Evolutionary conservation across 1,139 yeast genomes (phyloP), one percentile per base, ranked within the genome.

Genomic region (Arxiozyma heterogenica): DNA sequence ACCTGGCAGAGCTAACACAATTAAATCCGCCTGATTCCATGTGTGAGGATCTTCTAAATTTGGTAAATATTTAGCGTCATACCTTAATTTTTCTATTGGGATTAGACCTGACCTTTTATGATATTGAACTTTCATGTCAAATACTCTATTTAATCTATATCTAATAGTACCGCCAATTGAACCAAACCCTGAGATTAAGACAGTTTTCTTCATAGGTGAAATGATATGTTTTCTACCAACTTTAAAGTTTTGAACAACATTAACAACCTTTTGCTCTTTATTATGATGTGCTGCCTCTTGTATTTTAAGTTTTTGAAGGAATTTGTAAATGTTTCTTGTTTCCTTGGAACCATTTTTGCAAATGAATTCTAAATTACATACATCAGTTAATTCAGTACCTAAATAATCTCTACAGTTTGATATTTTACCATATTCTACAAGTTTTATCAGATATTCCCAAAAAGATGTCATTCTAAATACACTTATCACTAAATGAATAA

Each of bases 181-280:
- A 1, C 96, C 96, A 63, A 87, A 83, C 0, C 95, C 96, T 2
- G 86, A 80, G 47, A 88, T 77, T 5, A 86, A 82, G 1, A 76
- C 91, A 41, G 73, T 71, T 61, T 83, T 85, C 47, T 81, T 82
- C 7, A 71, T 69, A 9, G 90, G 90, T 18, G 80, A 77, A 54
- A 75, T 74, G 27, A 76, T 68, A 23, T 62, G 53, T 59, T 82
- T 70, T 9, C 75, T 78, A 30, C 86, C 87, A 51, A 70, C 77
- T 75, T 50, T 79, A 75, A 62, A 73, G 59, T 56, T 66, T 59
- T 61, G 59, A 54, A 68, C 67, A 51, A 60, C 47, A 56, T 64
- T 62, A 47, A 58, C 42, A 12, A 52, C 55, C 27, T 41, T 54
- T 43, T 27, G 44, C 15, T 43, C 25, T 12, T 43, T 23, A 6